A percentile compares a stretch with the other conserved stretches of the same genome.
These are phyloP conservation scores for Yarrowia deformans DNA, from an alignment of 805 yeast species.

Conservation along the genomic window DNA sequence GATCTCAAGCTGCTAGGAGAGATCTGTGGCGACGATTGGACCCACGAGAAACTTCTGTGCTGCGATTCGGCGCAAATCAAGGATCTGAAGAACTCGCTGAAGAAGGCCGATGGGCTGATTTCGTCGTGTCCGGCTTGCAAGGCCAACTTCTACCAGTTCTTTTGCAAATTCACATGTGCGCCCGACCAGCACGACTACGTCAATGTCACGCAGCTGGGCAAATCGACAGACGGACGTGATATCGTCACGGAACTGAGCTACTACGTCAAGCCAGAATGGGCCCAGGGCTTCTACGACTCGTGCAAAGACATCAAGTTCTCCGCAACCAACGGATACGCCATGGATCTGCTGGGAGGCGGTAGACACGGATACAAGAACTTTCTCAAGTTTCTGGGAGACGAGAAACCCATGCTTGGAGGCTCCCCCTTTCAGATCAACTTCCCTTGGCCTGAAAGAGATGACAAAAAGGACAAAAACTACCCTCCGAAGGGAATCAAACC, in stretches of 20 bases:
- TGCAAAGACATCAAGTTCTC: conserved; percentile 90
- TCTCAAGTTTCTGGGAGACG: conserved; percentile 90
- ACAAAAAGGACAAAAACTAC: conserved; percentile 33
- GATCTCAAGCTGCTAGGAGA: conserved; percentile 57
- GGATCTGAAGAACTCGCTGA: conserved; percentile 63
- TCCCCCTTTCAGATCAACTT: conserved; percentile 94
- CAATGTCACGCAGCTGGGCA: conserved; percentile 63
- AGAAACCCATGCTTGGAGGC: conserved; percentile 92
- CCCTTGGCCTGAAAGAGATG: conserved; percentile 54
- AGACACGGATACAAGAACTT: conserved; percentile 76
- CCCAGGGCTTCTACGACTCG: conserved; percentile 73
- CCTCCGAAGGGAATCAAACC: conserved; percentile 31
- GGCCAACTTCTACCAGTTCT: conserved; percentile 81
- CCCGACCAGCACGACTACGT: conserved; percentile 80
- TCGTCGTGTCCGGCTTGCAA: conserved; percentile 95
- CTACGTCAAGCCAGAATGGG: conserved; percentile 65
- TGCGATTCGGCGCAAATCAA: conserved; percentile 69
- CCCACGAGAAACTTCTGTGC: conserved; percentile 59
- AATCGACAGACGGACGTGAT: conserved; percentile 59
- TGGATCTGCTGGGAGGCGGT: conserved; percentile 98
- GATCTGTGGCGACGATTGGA: conserved; percentile 79
- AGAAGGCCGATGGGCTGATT: conserved; percentile 79
- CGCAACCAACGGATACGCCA: conserved; percentile 94
- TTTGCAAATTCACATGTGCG: conserved; percentile 88
- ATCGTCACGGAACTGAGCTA: conserved; percentile 77